A percentile compares a stretch with the other conserved stretches of the same genome.
Evolutionary conservation across 2,329 filamentous ascomycete species (phyloP).

Genomic region (Xylariaceae sp.): DNA sequence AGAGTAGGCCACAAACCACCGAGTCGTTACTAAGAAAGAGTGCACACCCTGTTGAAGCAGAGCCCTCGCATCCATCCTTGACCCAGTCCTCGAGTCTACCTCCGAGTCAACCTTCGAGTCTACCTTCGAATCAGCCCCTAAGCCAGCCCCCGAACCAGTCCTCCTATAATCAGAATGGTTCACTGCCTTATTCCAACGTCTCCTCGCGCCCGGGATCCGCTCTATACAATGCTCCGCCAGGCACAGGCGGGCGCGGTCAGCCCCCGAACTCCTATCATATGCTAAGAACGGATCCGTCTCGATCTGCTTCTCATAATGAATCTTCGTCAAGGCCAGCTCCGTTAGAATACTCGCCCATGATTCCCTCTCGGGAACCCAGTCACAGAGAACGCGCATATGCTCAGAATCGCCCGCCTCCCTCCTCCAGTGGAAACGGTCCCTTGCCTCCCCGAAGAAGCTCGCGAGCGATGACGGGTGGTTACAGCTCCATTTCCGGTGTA

Average conservation of each 20-base stretch:
- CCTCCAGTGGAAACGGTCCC: conserved; percentile 51
- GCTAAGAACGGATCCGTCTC: conserved; percentile 53
- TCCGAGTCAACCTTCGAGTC: conserved; percentile 24
- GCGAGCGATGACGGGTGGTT: conserved; percentile 59
- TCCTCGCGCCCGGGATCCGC: conserved; percentile 33
- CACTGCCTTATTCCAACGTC: conserved; percentile 26
- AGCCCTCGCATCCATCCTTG: conserved; percentile 22
- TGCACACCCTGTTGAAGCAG: conserved; percentile 24
- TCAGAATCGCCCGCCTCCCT: conserved; percentile 49
- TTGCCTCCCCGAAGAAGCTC: conserved; percentile 73
- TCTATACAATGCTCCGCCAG: conserved; percentile 27
- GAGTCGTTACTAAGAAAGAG: conserved; percentile 22
- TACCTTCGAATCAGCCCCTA: conserved; percentile 6
- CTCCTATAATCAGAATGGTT: conserved; percentile 24
- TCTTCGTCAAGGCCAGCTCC: conserved; percentile 54
- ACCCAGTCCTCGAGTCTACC: conserved; percentile 20
- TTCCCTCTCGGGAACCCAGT: conserved; percentile 63
- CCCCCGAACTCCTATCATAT: conserved; percentile 37
- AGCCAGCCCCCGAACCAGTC: conserved; percentile 19
- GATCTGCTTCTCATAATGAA: conserved; percentile 52
- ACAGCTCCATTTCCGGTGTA: conserved; percentile 42
- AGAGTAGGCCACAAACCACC: conserved; percentile 20
- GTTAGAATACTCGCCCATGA: conserved; percentile 52
- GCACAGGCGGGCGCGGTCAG: conserved; percentile 32
- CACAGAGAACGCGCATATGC: conserved; percentile 65